phyloP scores from a whole-genome alignment of 2,329 filamentous ascomycete species.

The Penicillium italicum region DNA sequence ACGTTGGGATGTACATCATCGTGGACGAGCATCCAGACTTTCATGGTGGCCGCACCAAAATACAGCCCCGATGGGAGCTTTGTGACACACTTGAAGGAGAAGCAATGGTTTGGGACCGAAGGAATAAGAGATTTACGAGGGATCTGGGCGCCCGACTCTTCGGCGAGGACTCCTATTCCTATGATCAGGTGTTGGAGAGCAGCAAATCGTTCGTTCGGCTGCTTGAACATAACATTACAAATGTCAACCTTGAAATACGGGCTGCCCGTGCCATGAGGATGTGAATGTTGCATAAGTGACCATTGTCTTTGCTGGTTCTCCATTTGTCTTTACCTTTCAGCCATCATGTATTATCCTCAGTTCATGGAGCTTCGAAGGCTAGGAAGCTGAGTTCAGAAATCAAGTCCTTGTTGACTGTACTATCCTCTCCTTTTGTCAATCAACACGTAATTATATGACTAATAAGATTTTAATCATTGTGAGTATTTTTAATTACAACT shows the following conservation, averaged over 20 bases:
- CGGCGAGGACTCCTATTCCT: too few species aligned
- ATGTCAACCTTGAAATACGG: neutral
- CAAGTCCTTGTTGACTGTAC: neutral
- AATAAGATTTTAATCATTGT: neutral
- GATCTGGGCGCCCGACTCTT: neutral
- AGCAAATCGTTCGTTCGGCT: fast-evolving
- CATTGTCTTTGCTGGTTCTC: neutral
- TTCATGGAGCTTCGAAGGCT: neutral
- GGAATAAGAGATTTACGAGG: neutral
- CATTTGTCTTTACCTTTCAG: neutral
- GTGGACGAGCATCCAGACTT: neutral
- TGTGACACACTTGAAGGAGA: neutral
- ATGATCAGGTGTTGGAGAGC: neutral
- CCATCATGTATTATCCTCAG: neutral
- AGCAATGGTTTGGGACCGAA: neutral
- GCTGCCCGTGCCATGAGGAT: neutral
- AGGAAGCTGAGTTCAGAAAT: neutral
- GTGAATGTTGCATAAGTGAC: neutral
- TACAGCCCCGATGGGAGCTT: neutral
- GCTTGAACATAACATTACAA: neutral
- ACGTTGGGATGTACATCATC: neutral
- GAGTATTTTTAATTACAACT: neutral
- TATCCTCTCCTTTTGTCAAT: neutral
- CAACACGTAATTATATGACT: too few species aligned
- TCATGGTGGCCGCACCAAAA: neutral